Conservation (phyloP, 768 basidiomycete species). For the Boletus subparvulus region DNA sequence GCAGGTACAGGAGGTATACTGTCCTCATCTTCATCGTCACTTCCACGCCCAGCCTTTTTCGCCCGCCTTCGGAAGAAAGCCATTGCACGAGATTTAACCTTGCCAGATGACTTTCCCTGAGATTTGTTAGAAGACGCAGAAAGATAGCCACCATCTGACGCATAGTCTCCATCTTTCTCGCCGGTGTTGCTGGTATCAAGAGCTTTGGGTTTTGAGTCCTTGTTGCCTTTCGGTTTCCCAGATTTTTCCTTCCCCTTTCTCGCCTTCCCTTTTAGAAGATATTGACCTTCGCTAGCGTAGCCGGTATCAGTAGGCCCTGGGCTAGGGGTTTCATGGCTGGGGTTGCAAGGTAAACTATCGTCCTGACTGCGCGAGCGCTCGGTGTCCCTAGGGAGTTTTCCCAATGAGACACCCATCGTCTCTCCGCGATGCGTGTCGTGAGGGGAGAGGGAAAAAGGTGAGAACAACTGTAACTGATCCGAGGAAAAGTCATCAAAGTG, state of each 20-base stretch:
- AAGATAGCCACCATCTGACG: conserved; percentile 33
- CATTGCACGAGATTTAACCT: conserved; percentile 32
- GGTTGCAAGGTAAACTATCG: conserved; percentile 10
- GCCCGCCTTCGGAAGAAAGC: conserved; percentile 34
- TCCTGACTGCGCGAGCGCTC: conserved; percentile 26
- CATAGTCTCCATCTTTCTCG: conserved; percentile 24
- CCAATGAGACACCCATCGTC: neutral
- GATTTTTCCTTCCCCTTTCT: conserved; percentile 21
- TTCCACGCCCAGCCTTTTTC: conserved; percentile 24
- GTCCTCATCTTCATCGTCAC: conserved; percentile 34
- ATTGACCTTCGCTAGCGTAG: conserved; percentile 33
- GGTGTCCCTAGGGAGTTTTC: conserved; percentile 6
- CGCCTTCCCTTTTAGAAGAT: conserved; percentile 27
- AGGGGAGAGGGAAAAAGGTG: conserved; percentile 20
- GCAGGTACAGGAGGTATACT: conserved; percentile 34
- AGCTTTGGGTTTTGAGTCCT: conserved; percentile 16
- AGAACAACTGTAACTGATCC: conserved; percentile 30
- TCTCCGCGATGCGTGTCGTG: neutral
- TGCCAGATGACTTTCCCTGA: conserved; percentile 28
- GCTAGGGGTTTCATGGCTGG: conserved; percentile 15
- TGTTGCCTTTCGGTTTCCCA: conserved; percentile 19
- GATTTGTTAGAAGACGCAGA: conserved; percentile 37
- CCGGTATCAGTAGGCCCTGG: conserved; percentile 21
- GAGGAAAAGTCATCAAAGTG: conserved; percentile 33
- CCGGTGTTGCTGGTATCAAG: conserved; percentile 15